These are phyloP conservation scores for Trifolium subterraneum DNA, from an alignment of 306 rosid species.

Conservation along the genomic window DNA sequence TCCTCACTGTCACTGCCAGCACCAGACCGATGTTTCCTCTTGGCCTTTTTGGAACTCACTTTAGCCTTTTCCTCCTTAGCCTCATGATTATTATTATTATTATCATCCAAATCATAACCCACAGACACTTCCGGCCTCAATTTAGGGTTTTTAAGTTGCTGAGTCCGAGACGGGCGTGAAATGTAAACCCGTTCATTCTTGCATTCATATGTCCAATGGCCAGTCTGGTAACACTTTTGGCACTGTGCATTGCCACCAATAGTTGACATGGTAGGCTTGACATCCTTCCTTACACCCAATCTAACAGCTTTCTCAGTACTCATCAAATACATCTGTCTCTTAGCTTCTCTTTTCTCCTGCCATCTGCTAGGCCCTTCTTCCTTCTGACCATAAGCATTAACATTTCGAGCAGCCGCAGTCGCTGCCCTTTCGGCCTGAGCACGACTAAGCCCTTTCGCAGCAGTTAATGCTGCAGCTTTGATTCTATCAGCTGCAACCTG, in stretches of 20 bases:
- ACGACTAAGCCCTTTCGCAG: slow-evolving; percentile 97
- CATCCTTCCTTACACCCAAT: slow-evolving; percentile 91
- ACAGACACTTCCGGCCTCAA: slow-evolving; percentile 66
- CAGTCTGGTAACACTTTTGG: slow-evolving; percentile 87
- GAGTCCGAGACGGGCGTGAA: slow-evolving; percentile 93
- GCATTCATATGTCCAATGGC: slow-evolving; percentile 98
- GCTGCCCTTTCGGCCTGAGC: slow-evolving; percentile 99
- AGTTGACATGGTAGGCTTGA: slow-evolving; percentile 58
- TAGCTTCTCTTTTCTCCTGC: slow-evolving; percentile 99
- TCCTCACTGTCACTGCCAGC: slow-evolving; percentile 87
- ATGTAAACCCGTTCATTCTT: slow-evolving; percentile 93
- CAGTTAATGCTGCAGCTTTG: slow-evolving; percentile 91
- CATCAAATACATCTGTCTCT: slow-evolving; percentile 98
- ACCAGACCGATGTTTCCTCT: slow-evolving; percentile 78
- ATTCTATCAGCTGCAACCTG: slow-evolving; percentile 96
- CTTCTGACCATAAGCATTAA: slow-evolving; percentile 98
- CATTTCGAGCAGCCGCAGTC: slow-evolving; percentile 91
- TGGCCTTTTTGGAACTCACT: slow-evolving; percentile 60
- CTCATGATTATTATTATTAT: slow-evolving; percentile 40
- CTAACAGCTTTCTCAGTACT: slow-evolving; percentile 97
- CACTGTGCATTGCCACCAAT: slow-evolving; percentile 71
- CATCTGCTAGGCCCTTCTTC: slow-evolving; percentile 99
- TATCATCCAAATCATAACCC: slow-evolving; percentile 65
- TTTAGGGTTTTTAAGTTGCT: slow-evolving; percentile 89
- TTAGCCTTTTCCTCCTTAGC: slow-evolving; percentile 57